Percentiles rank a stretch among this genome's conserved stretches.
These are phyloP conservation scores for Lipomyces chichibuensis DNA, from an alignment of 805 yeast genomes.

Conservation along the genomic window DNA sequence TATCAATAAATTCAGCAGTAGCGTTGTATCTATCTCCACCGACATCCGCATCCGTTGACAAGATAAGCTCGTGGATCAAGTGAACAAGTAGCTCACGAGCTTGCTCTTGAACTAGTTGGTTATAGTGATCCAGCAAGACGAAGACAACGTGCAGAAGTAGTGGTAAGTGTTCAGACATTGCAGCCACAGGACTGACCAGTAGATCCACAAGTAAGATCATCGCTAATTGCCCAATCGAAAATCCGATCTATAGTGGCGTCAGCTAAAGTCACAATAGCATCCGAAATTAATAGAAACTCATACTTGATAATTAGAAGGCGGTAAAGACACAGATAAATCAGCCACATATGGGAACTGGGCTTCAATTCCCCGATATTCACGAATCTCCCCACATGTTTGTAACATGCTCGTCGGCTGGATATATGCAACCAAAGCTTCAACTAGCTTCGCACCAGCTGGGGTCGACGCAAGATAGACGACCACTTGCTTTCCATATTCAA, in stretches of 20 bases:
- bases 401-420: conserved; percentile 87
- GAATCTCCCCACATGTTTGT: conserved; percentile 57
- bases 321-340: conserved; percentile 60
- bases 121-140: conserved; percentile 84
- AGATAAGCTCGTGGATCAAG: conserved; percentile 65
- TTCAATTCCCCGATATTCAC: conserved; percentile 41
- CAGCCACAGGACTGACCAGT: conserved; percentile 66
- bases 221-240: conserved; percentile 86
- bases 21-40: conserved; percentile 18
- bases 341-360: conserved; percentile 73
- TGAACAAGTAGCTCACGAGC: conserved; percentile 77
- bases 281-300: neutral
- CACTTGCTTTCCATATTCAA: conserved; percentile 78
- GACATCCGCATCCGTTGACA: conserved; percentile 52
- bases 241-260: conserved; percentile 50
- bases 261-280: neutral
- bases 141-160: conserved; percentile 76
- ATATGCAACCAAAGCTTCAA: conserved; percentile 67
- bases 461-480: conserved; percentile 63
- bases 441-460: conserved; percentile 57
- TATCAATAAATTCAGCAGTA: conserved; percentile 59
- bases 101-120: conserved; percentile 79
- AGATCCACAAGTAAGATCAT: conserved; percentile 83
- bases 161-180: conserved; percentile 64
- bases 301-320: conserved; percentile 60